Evolutionary conservation across 345 rosid species (phyloP).

Genomic region (Hevea brasiliensis): DNA sequence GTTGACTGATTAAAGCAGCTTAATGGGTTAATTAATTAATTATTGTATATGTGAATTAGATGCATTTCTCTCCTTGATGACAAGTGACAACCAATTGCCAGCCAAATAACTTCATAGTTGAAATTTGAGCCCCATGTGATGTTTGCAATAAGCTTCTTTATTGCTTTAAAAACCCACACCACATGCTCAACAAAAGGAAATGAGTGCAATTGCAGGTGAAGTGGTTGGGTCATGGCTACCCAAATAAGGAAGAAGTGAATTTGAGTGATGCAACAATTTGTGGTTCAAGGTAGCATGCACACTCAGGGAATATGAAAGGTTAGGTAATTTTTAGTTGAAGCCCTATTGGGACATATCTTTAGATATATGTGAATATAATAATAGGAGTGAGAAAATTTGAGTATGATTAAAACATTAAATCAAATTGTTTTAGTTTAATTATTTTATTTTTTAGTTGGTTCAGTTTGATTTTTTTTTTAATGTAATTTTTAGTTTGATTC

Average conservation of each 20-base stretch:
- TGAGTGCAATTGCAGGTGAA: not conserved
- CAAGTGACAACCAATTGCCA: conserved; percentile 15
- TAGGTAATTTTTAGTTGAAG: not conserved
- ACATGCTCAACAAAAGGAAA: not conserved
- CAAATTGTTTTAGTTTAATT: no score
- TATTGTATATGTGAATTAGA: no score
- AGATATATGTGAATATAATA: no score
- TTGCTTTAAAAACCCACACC: not conserved
- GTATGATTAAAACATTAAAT: no score
- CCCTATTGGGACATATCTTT: no score
- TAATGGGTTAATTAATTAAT: no score
- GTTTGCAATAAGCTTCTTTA: not conserved
- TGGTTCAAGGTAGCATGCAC: not conserved
- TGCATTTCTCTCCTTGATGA: not conserved
- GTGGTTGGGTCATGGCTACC: not conserved
- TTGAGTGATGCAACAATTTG: not conserved
- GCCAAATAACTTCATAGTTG: conserved; percentile 4
- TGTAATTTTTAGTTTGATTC: no score
- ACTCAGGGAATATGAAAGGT: not conserved
- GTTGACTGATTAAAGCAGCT: not conserved
- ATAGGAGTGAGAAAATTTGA: no score
- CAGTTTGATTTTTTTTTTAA: no score
- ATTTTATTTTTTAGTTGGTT: no score
- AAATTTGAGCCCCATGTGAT: not conserved
- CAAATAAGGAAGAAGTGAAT: not conserved